Evolutionary conservation across 164 flowering plant species (phyloP).

Genomic region (Chimonanthus praecox): DNA sequence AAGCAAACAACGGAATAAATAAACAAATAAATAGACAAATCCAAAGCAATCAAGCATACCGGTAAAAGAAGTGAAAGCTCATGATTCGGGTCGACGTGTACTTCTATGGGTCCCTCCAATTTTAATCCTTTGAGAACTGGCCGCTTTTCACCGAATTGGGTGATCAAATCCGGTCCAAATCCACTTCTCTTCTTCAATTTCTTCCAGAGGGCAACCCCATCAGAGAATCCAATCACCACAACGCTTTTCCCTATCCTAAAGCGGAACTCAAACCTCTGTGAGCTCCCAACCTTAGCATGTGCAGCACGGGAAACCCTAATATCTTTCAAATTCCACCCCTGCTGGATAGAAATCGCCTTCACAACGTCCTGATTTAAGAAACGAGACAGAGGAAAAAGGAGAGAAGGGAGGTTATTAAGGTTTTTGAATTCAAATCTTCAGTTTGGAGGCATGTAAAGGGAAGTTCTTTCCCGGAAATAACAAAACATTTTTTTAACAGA

Average conservation of each 20-base stretch:
- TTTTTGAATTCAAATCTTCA: not conserved
- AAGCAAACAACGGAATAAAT: not conserved
- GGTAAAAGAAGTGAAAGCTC: conserved; percentile 42
- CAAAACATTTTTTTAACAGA: too few species aligned
- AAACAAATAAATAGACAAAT: not conserved
- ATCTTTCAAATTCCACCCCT: conserved; percentile 41
- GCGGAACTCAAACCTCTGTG: conserved; percentile 33
- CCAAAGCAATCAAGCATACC: conserved; percentile 31
- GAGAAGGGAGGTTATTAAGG: not conserved
- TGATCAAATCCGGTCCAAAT: conserved; percentile 27
- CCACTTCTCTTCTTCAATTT: conserved; percentile 17
- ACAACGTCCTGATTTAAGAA: conserved; percentile 44
- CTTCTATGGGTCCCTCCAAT: conserved; percentile 66
- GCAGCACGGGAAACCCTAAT: conserved; percentile 31
- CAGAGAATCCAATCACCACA: conserved; percentile 29
- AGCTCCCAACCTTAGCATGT: conserved; percentile 31
- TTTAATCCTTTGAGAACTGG: conserved; percentile 34
- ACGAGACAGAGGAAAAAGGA: not conserved
- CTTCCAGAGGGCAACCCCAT: conserved; percentile 48
- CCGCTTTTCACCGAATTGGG: conserved; percentile 15
- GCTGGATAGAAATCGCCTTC: conserved; percentile 39
- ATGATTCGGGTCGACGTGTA: conserved; percentile 32
- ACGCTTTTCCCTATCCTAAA: conserved; percentile 37
- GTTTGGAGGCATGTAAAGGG: too few species aligned
- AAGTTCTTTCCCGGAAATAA: too few species aligned